Conservation (phyloP, 2,329 filamentous ascomycete species). For the Pseudocercospora musae region DNA sequence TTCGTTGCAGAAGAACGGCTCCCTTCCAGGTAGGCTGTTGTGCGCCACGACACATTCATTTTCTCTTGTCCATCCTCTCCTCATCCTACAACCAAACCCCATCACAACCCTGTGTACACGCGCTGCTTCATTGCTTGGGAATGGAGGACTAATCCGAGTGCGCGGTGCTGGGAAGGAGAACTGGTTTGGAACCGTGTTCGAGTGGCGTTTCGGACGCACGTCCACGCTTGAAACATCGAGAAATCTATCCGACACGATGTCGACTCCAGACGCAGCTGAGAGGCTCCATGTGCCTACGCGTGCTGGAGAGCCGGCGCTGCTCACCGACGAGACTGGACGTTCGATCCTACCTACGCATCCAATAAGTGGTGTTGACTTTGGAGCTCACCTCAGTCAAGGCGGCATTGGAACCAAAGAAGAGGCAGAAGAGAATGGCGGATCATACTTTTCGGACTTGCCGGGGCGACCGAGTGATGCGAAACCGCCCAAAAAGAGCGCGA, state of each 20-base stretch:
- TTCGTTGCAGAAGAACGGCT: neutral
- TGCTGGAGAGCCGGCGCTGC: slow-evolving; percentile 4
- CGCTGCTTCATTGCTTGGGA: neutral
- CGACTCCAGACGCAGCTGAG: neutral
- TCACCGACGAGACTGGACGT: slow-evolving; percentile 10
- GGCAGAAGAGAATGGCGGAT: slow-evolving; percentile 3
- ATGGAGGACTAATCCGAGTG: neutral
- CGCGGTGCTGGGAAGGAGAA: neutral
- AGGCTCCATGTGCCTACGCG: neutral
- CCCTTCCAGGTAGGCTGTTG: neutral
- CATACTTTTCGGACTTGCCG: slow-evolving; percentile 11
- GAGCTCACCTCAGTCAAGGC: slow-evolving; percentile 11
- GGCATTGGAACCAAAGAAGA: neutral
- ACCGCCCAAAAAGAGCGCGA: slow-evolving; percentile 12
- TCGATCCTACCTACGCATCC: slow-evolving; percentile 17
- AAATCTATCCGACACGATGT: neutral
- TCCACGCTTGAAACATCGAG: neutral
- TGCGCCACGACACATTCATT: neutral
- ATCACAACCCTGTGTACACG: neutral
- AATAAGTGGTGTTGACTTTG: slow-evolving; percentile 19
- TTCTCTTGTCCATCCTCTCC: neutral
- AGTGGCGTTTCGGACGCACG: neutral
- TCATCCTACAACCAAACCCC: neutral
- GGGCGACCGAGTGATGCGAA: slow-evolving; percentile 3
- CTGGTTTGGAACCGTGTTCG: neutral